Percentiles rank a stretch among this genome's conserved stretches.
phyloP scores from a whole-genome alignment of 2,329 filamentous ascomycete genomes.

The Tricladium varicosporioides region DNA sequence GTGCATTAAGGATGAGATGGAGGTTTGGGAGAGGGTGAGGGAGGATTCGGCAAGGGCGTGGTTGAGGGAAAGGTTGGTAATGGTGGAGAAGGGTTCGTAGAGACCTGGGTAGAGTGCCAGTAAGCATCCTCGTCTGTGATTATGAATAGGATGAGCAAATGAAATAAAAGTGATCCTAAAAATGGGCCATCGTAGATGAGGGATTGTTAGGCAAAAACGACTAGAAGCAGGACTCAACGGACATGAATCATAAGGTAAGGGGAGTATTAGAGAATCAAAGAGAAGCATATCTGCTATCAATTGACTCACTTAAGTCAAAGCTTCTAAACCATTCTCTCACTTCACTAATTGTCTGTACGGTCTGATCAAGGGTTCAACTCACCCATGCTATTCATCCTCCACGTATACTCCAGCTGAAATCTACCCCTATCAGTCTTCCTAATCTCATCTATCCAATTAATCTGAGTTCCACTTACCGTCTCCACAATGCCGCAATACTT shows the following conservation, averaged over 20 bases:
- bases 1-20: constrained; percentile 53
- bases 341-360: neutral
- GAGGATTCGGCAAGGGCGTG: constrained; percentile 62
- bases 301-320: neutral
- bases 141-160: neutral
- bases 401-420: constrained; percentile 76
- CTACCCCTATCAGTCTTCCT: neutral
- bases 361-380: constrained; percentile 24
- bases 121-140: neutral
- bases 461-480: constrained; percentile 38
- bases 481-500: constrained; percentile 59
- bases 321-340: neutral
- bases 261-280: neutral
- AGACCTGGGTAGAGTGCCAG: constrained; percentile 42
- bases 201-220: no score
- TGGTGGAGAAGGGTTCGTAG: constrained; percentile 60
- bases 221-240: no score
- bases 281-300: neutral
- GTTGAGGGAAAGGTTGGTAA: constrained; percentile 60
- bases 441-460: neutral
- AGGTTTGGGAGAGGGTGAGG: constrained; percentile 42
- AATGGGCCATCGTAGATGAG: neutral
- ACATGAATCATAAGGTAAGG: neutral
- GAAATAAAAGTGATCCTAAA: neutral
- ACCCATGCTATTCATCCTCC: constrained; percentile 76